Evolutionary conservation across 306 rosid species (phyloP).

Genomic region (Vigna radiata): DNA sequence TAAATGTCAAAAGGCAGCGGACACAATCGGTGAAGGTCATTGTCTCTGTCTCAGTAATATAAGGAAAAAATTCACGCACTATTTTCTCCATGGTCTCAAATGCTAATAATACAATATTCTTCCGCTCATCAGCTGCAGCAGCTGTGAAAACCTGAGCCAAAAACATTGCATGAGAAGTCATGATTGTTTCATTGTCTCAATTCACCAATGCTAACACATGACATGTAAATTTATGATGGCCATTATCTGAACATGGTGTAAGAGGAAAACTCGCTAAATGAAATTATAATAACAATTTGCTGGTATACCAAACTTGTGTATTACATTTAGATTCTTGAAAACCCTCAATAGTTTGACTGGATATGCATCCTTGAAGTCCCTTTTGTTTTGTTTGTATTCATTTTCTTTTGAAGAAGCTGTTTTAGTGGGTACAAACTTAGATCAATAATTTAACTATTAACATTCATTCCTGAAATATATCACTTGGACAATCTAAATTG

Average conservation of each 20-base stretch:
- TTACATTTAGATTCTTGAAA: constrained; percentile 17
- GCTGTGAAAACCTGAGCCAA: constrained; percentile 89
- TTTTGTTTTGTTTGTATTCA: constrained; percentile 14
- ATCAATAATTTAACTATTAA: constrained; percentile 6
- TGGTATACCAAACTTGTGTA: constrained; percentile 29
- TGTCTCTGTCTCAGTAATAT: constrained; percentile 99
- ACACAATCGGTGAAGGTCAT: constrained; percentile 95
- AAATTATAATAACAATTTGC: constrained; percentile 33
- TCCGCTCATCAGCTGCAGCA: constrained; percentile 96
- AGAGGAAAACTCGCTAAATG: constrained; percentile 21
- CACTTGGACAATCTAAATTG: constrained; percentile 19
- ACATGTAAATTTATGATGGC: constrained; percentile 13
- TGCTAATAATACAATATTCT: constrained; percentile 90
- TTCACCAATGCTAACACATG: constrained; percentile 34
- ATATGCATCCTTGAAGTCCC: constrained; percentile 32
- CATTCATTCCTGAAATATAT: constrained; percentile 14
- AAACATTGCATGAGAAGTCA: constrained; percentile 46
- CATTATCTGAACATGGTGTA: constrained; percentile 25
- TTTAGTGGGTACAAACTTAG: constrained; percentile 6
- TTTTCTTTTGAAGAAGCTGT: constrained; percentile 14
- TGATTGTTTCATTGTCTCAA: constrained; percentile 28
- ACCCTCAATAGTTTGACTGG: constrained; percentile 15
- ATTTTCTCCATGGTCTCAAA: constrained; percentile 99
- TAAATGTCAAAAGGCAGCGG: constrained; percentile 93
- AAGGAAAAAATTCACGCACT: constrained; percentile 95